phyloP scores from a whole-genome alignment of 2,329 filamentous ascomycete genomes.

The Hansfordia pulvinata region DNA sequence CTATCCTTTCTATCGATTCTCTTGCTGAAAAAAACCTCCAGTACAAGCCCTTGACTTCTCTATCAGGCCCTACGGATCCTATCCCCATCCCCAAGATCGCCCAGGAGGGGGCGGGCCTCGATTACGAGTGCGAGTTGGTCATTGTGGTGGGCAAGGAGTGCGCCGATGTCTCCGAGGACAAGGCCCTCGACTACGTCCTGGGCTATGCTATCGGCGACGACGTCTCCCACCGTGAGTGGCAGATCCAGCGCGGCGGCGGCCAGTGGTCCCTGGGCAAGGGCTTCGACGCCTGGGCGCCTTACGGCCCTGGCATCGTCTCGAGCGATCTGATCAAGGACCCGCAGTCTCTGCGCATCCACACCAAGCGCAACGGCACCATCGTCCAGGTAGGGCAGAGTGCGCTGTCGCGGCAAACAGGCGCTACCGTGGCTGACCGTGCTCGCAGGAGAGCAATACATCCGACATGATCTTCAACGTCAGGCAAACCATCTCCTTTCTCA shows the following conservation, averaged over 20 bases:
- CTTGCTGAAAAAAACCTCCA: constrained; percentile 7
- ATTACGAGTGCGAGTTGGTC: constrained; percentile 60
- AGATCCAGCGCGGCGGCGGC: constrained; percentile 51
- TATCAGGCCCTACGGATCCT: constrained; percentile 49
- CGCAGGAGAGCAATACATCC: constrained; percentile 35
- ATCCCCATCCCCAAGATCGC: constrained; percentile 54
- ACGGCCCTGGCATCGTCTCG: constrained; percentile 57
- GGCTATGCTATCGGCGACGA: constrained; percentile 69
- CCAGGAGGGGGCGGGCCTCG: constrained; percentile 51
- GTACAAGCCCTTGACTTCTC: constrained; percentile 56
- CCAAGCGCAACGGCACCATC: constrained; percentile 43
- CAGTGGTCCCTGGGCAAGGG: constrained; percentile 64
- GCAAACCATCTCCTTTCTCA: constrained; percentile 44
- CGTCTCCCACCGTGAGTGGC: constrained; percentile 69
- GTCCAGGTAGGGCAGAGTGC: constrained; percentile 30
- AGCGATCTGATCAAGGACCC: constrained; percentile 39
- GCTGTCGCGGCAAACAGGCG: not conserved
- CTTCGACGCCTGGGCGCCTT: constrained; percentile 65
- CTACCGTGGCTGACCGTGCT: constrained; percentile 1
- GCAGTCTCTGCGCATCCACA: constrained; percentile 40
- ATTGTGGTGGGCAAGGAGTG: constrained; percentile 47
- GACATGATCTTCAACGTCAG: constrained; percentile 53
- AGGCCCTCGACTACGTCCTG: constrained; percentile 58
- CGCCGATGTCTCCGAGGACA: constrained; percentile 46
- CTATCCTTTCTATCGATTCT: not conserved